Evolutionary conservation across 306 rosid species (phyloP).

Genomic region (Dryas drummondii): DNA sequence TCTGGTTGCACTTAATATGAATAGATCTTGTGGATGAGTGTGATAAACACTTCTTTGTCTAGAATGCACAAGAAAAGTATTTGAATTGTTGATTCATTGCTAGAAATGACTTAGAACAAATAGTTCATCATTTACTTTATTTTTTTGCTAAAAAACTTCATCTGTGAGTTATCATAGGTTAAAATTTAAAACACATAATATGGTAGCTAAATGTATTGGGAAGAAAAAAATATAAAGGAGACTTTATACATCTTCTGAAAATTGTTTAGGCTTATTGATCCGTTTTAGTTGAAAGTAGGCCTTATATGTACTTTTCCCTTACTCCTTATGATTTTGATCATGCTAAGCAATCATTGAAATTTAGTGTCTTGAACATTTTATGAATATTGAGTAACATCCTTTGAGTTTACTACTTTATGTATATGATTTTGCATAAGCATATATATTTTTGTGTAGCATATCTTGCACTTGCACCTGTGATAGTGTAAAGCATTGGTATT

Average conservation of each 20-base stretch:
- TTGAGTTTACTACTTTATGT: not conserved
- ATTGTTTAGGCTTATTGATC: not conserved
- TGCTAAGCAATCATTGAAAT: not conserved
- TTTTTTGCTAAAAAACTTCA: not conserved
- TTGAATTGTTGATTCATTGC: not conserved
- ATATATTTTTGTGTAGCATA: not conserved
- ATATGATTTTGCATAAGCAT: not conserved
- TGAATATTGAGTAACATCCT: not conserved
- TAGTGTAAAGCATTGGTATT: not conserved
- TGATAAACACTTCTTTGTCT: not conserved
- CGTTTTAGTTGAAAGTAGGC: not conserved
- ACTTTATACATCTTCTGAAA: not conserved
- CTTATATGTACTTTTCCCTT: not conserved
- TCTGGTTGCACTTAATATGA: not conserved
- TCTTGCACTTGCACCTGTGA: not conserved
- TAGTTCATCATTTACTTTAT: not conserved
- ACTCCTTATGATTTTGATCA: not conserved
- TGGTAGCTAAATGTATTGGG: not conserved
- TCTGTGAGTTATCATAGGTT: not conserved
- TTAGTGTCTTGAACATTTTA: not conserved
- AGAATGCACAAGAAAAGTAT: not conserved
- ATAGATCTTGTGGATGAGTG: not conserved
- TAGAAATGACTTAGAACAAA: not conserved
- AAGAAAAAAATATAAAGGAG: not conserved
- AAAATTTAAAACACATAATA: not conserved